These are phyloP conservation scores for Patellifolia procumbens DNA, from an alignment of 179 eudicot genomes.

Conservation along the genomic window DNA sequence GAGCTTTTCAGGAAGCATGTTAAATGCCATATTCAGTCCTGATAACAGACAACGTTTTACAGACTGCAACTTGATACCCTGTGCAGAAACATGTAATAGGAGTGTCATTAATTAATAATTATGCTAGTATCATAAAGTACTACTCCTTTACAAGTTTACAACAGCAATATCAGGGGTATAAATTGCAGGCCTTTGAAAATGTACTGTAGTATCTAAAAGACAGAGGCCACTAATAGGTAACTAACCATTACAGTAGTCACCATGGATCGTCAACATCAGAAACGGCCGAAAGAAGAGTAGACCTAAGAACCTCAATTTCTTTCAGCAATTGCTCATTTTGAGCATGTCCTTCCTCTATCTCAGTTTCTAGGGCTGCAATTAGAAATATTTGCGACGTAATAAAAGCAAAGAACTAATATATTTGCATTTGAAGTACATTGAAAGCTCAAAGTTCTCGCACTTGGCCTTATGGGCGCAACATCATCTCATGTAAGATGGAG, in stretches of 20 bases:
- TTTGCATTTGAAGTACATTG: neutral
- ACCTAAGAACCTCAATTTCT: constrained; percentile 52
- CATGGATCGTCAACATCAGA: constrained; percentile 29
- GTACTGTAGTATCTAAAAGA: neutral
- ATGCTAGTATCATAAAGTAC: neutral
- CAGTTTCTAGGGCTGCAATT: constrained; percentile 47
- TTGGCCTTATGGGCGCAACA: neutral
- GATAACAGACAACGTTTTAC: neutral
- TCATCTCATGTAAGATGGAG: neutral
- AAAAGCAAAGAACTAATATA: constrained; percentile 3
- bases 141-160: no score
- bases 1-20: neutral
- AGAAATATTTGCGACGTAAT: neutral
- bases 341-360: constrained; percentile 40
- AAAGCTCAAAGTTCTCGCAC: neutral
- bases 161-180: neutral
- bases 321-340: constrained; percentile 50
- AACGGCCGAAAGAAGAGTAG: constrained; percentile 42
- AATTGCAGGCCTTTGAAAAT: neutral
- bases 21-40: neutral
- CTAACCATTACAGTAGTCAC: constrained; percentile 15
- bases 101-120: neutral
- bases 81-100: neutral
- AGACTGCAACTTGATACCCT: constrained; percentile 2
- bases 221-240: neutral